Evolutionary conservation across 192 early-diverging fungal genomes (phyloP).

Genomic region (Lobosporangium transversale): DNA sequence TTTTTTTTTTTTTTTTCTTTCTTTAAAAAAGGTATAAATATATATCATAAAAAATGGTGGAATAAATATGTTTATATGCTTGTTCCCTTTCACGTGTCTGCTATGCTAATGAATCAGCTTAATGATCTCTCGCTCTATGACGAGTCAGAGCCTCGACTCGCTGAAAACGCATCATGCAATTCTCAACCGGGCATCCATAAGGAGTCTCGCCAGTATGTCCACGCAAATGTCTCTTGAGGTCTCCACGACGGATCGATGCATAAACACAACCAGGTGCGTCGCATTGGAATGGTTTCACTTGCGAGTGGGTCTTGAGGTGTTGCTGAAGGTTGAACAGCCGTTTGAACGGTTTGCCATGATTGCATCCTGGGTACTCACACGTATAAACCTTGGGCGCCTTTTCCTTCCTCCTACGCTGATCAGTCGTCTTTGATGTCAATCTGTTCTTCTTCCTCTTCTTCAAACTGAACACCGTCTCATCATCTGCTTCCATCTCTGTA

Average conservation of each 20-base stretch:
- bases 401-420: background rate
- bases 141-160: background rate
- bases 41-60: too few relatives aligned
- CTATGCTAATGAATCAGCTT: too few relatives aligned
- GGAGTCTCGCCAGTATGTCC: background rate
- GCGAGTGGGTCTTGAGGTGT: conserved; percentile 1
- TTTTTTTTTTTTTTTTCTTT: too few relatives aligned
- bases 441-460: too few relatives aligned
- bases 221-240: background rate
- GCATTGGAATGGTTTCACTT: background rate
- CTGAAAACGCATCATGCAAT: background rate
- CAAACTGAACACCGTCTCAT: too few relatives aligned
- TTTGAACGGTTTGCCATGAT: background rate
- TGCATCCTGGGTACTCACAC: background rate
- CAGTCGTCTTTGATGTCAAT: too few relatives aligned
- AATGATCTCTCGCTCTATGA: background rate
- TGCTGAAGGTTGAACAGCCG: background rate
- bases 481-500: too few relatives aligned
- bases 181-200: background rate
- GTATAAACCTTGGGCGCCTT: background rate
- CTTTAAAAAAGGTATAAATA: too few relatives aligned
- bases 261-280: background rate
- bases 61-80: too few relatives aligned
- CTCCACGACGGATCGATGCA: background rate
- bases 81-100: too few relatives aligned